A percentile compares a stretch with the other conserved stretches of the same genome.
These are phyloP conservation scores for Monosporascus sp. DNA, from an alignment of 2,329 filamentous ascomycete genomes.

Conservation along the genomic window DNA sequence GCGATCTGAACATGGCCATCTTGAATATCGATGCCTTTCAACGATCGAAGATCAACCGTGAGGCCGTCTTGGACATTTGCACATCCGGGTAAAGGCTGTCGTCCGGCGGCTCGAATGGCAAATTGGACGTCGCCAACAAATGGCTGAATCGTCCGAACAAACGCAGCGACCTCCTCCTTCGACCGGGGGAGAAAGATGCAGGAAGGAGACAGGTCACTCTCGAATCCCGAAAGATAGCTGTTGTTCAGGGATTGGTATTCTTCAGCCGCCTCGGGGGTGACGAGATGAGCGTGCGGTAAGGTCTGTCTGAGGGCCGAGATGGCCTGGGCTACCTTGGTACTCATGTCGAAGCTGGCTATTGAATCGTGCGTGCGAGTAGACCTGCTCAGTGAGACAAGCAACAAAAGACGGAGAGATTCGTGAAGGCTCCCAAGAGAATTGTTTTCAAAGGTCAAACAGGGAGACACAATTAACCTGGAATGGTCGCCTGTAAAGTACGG, in stretches of 20 bases:
- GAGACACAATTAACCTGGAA: not conserved
- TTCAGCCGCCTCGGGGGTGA: not conserved
- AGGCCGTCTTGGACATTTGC: constrained; percentile 30
- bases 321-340: not conserved
- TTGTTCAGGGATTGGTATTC: constrained; percentile 3
- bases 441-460: not conserved
- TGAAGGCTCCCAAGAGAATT: not conserved
- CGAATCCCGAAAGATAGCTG: constrained; percentile 2
- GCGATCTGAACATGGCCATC: constrained; percentile 26
- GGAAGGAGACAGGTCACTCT: constrained; percentile 3
- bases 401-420: not conserved
- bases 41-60: constrained; percentile 26
- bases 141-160: constrained; percentile 5
- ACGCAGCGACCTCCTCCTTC: constrained; percentile 8
- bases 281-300: not conserved
- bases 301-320: not conserved
- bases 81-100: constrained; percentile 31
- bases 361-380: not conserved
- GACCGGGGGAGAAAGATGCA: constrained; percentile 4
- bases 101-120: constrained; percentile 36
- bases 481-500: not conserved
- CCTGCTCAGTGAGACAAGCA: not conserved
- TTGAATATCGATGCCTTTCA: constrained; percentile 25
- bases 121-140: constrained; percentile 19
- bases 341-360: not conserved